Evolutionary conservation across 164 flowering plant species (phyloP).

Genomic region (Brasenia schreberi): DNA sequence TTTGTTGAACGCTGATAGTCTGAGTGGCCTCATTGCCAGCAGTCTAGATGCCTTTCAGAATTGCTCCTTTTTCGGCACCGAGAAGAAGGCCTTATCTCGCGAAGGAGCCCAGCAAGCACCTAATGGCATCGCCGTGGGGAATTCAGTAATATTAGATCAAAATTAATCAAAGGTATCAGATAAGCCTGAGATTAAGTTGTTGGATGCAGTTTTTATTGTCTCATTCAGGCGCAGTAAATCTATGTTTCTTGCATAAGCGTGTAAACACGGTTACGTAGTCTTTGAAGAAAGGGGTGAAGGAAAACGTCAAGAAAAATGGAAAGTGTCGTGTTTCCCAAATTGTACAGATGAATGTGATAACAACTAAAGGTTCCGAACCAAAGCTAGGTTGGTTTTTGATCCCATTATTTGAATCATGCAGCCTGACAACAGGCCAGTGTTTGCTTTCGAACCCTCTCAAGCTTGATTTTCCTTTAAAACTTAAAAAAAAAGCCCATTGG

Average conservation of each 20-base stretch:
- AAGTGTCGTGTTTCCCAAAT: not conserved
- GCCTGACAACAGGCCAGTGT: no score
- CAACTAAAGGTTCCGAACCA: not conserved
- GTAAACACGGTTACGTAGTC: not conserved
- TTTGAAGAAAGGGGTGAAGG: not conserved
- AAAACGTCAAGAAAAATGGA: not conserved
- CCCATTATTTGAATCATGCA: no score
- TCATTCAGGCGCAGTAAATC: not conserved
- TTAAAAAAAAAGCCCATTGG: no score
- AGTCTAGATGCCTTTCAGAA: slow-evolving; percentile 19
- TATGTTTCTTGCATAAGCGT: not conserved
- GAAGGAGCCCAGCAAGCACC: not conserved
- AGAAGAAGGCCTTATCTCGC: slow-evolving; percentile 4
- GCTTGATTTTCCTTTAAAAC: no score
- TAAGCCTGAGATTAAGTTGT: not conserved
- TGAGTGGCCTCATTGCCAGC: slow-evolving; percentile 18
- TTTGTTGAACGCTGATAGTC: not conserved
- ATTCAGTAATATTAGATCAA: not conserved
- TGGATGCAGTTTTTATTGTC: not conserved
- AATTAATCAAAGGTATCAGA: not conserved
- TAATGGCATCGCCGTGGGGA: not conserved
- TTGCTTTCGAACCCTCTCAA: no score
- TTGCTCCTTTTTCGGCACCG: slow-evolving; percentile 5
- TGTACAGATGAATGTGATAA: not conserved
- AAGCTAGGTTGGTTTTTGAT: no score